These are phyloP conservation scores for Penicillium frequentans DNA, from an alignment of 2,329 filamentous ascomycete genomes.

Conservation along the genomic window DNA sequence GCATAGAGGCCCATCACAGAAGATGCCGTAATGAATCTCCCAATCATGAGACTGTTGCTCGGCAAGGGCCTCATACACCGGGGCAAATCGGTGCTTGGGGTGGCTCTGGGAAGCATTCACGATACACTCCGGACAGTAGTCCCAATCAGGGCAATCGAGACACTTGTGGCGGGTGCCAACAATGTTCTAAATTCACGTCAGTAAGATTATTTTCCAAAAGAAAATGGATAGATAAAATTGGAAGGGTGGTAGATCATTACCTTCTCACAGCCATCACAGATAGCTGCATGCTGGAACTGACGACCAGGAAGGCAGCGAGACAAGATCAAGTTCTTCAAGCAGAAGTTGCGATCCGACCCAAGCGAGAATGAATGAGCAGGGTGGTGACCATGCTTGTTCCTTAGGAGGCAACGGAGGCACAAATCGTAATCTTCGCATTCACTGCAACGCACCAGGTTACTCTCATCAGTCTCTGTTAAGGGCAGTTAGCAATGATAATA, in stretches of 20 bases:
- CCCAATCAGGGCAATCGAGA: conserved; percentile 94
- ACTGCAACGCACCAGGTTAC: conserved; percentile 80
- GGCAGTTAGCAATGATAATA: not conserved
- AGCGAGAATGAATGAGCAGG: conserved; percentile 79
- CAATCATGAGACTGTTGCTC: conserved; percentile 47
- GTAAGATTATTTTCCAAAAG: not conserved
- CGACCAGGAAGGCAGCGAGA: conserved; percentile 76
- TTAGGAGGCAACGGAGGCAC: conserved; percentile 77
- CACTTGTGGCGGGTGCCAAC: conserved; percentile 93
- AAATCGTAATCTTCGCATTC: conserved; percentile 89
- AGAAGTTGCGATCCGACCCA: conserved; percentile 50
- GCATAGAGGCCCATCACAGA: conserved; percentile 93
- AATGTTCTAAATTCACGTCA: conserved; percentile 60
- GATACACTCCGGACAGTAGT: conserved; percentile 82
- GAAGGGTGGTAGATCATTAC: conserved; percentile 33
- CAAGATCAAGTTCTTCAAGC: conserved; percentile 61
- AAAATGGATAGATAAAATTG: no score
- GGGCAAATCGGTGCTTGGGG: conserved; percentile 81
- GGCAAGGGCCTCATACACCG: conserved; percentile 72
- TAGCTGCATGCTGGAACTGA: conserved; percentile 77
- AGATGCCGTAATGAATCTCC: conserved; percentile 76
- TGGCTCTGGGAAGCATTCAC: conserved; percentile 68
- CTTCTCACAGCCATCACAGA: conserved; percentile 92
- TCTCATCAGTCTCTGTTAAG: conserved; percentile 65
- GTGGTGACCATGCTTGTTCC: conserved; percentile 82